Percentiles rank a stretch among this genome's conserved stretches.
Evolutionary conservation across 257 asterid species (phyloP).

Genomic region (Leptodermis oblonga): DNA sequence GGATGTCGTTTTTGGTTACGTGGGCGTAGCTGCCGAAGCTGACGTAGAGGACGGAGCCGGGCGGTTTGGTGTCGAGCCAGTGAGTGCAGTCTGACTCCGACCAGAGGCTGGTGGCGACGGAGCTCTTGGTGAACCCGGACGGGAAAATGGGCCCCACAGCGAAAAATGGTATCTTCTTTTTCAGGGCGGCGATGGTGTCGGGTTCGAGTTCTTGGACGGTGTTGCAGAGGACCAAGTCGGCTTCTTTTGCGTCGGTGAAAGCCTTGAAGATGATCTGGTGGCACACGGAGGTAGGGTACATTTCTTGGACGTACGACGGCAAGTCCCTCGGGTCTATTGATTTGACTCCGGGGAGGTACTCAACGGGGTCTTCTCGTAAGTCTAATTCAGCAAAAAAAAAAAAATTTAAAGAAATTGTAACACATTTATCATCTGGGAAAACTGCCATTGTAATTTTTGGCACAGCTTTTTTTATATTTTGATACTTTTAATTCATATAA

Average conservation of each 20-base stretch:
- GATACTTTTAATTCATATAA: no score
- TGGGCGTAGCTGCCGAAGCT: constrained; percentile 52
- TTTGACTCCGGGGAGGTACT: constrained; percentile 42
- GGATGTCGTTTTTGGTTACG: constrained; percentile 22
- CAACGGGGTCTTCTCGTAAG: constrained; percentile 28
- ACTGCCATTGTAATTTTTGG: no score
- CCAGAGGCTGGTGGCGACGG: constrained; percentile 43
- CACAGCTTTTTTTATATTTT: no score
- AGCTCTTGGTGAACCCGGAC: constrained; percentile 18
- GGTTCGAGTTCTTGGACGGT: constrained; percentile 37
- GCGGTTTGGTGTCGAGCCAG: constrained; percentile 35
- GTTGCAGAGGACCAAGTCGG: constrained; percentile 44
- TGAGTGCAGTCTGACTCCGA: constrained; percentile 38
- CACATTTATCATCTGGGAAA: no score
- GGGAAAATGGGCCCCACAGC: constrained; percentile 41
- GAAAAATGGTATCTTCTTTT: constrained; percentile 20
- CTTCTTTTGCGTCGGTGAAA: constrained; percentile 32
- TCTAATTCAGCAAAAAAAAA: constrained; percentile 26
- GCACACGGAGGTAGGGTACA: constrained; percentile 23
- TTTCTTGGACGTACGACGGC: constrained; percentile 33
- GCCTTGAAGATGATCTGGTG: constrained; percentile 36
- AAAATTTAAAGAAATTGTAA: no score
- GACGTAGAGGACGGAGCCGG: constrained; percentile 37
- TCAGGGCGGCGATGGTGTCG: constrained; percentile 24
- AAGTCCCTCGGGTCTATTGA: constrained; percentile 33